These are phyloP conservation scores for Ogataea paradorogensis DNA, from an alignment of 805 yeast genomes.

Conservation along the genomic window DNA sequence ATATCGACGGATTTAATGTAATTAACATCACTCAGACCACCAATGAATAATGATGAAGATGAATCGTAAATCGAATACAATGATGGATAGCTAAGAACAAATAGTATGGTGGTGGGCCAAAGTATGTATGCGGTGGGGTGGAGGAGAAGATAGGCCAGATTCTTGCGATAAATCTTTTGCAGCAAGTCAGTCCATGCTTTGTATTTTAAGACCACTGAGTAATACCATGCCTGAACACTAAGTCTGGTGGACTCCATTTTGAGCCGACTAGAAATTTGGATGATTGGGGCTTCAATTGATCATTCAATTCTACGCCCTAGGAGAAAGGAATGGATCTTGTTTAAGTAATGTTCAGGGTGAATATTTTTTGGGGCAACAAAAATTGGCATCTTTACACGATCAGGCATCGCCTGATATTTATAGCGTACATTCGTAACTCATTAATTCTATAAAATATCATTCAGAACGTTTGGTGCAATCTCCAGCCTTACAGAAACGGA, in stretches of 20 bases:
- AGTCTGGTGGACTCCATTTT: not conserved
- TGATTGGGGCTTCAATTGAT: not conserved
- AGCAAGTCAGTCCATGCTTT: slow-evolving; percentile 14
- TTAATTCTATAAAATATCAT: slow-evolving; percentile 3
- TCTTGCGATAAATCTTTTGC: slow-evolving; percentile 12
- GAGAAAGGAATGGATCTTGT: not conserved
- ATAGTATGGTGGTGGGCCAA: slow-evolving; percentile 46
- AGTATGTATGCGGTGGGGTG: slow-evolving; percentile 44
- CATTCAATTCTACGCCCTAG: not conserved
- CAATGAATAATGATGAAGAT: slow-evolving; percentile 18
- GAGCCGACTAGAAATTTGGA: not conserved
- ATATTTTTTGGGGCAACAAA: not conserved
- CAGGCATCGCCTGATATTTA: not conserved
- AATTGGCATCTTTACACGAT: not conserved
- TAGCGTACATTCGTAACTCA: slow-evolving; percentile 9
- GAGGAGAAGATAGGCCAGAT: slow-evolving; percentile 28
- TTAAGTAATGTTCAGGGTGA: not conserved
- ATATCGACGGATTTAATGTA: slow-evolving; percentile 18
- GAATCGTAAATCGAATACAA: slow-evolving; percentile 36
- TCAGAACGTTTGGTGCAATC: slow-evolving; percentile 26
- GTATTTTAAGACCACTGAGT: slow-evolving; percentile 9
- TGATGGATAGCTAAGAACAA: slow-evolving; percentile 49
- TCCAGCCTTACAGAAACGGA: slow-evolving; percentile 73
- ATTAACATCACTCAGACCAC: slow-evolving; percentile 11
- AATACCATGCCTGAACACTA: slow-evolving; percentile 11